Conservation (phyloP, 306 rosid genomes). For the Castanea mollissima region DNA sequence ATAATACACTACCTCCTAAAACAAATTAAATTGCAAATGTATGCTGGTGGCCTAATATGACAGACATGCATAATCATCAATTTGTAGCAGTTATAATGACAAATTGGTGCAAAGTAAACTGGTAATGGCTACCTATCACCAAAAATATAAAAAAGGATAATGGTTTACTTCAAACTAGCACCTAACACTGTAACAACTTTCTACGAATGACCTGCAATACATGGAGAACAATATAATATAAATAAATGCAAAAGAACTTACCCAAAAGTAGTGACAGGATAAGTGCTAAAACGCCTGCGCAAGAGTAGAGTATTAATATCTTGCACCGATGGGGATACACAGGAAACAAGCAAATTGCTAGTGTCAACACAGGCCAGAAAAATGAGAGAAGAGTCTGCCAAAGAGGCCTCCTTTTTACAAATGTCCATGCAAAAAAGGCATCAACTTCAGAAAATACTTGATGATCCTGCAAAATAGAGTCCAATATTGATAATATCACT, state of each 20-base stretch:
- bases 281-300: conserved; percentile 88
- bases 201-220: neutral
- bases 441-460: conserved; percentile 88
- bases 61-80: neutral
- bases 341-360: conserved; percentile 98
- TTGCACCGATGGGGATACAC: conserved; percentile 97
- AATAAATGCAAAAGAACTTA: conserved; percentile 45
- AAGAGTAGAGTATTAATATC: conserved; percentile 85
- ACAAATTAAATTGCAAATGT: neutral
- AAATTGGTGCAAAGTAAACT: neutral
- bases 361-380: conserved; percentile 95
- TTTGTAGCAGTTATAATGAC: neutral
- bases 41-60: neutral
- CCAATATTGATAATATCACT: conserved; percentile 31
- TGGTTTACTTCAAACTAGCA: neutral
- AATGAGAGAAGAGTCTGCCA: conserved; percentile 99
- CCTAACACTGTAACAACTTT: neutral
- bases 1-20: neutral
- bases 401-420: conserved; percentile 83
- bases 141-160: neutral
- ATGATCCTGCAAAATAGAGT: conserved; percentile 70
- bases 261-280: conserved; percentile 75
- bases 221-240: conserved; percentile 12
- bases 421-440: conserved; percentile 98
- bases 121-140: neutral